Conservation (phyloP, 208 protist genomes). For the Acanthamoeba culbertsoni region DNA sequence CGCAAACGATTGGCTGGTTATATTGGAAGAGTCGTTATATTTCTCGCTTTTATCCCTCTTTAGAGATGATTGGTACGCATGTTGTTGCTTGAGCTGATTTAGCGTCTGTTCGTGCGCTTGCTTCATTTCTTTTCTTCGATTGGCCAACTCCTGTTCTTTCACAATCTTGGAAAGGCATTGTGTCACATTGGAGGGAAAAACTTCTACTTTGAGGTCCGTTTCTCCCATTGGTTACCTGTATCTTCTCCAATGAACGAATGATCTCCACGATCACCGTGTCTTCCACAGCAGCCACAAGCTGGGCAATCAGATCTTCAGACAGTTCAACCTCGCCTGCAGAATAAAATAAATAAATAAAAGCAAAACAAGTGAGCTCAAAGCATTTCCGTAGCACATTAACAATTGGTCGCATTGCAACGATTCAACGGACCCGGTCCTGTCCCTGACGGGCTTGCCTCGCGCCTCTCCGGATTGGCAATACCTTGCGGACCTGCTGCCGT, state of each 20-base stretch:
- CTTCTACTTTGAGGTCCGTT: no score
- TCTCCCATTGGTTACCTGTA: no score
- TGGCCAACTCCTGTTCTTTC: neutral
- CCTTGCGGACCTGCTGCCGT: no score
- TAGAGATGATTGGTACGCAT: neutral
- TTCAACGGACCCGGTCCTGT: no score
- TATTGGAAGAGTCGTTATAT: neutral
- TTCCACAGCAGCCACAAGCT: neutral
- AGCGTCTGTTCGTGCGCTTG: neutral
- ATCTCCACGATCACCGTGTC: neutral
- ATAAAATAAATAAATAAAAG: neutral
- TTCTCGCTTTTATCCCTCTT: no score
- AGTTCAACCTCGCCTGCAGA: neutral
- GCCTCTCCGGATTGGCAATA: no score
- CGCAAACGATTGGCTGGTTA: neutral
- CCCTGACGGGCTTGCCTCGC: no score
- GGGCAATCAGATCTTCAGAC: neutral
- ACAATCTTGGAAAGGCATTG: neutral
- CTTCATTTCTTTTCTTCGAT: neutral
- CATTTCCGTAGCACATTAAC: no score
- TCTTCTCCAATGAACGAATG: neutral
- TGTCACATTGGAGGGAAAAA: neutral
- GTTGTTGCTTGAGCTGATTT: neutral
- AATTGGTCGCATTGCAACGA: no score
- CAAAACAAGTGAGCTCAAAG: neutral